phyloP scores from a whole-genome alignment of 2,329 filamentous ascomycete species.

The Alternaria viburni region DNA sequence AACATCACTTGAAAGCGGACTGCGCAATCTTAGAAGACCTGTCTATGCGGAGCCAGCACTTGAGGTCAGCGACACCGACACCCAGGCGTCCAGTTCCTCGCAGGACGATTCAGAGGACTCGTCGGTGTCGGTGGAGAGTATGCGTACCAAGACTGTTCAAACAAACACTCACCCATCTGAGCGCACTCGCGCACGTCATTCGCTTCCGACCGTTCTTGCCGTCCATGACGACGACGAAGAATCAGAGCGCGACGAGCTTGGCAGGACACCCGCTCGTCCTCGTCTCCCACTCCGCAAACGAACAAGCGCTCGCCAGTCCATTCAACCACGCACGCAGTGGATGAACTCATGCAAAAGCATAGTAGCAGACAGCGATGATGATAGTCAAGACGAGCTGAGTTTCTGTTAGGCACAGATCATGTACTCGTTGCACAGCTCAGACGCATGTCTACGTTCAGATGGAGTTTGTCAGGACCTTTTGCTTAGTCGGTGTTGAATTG shows the following conservation, averaged over 20 bases:
- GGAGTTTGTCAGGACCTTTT: neutral
- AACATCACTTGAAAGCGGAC: conserved; percentile 17
- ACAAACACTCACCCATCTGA: neutral
- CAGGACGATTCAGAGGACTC: neutral
- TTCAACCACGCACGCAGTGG: conserved; percentile 10
- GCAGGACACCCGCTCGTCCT: conserved; percentile 11
- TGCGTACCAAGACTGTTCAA: neutral
- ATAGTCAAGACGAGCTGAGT: conserved; percentile 44
- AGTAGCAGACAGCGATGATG: conserved; percentile 14
- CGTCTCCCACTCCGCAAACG: neutral
- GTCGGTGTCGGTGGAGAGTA: neutral
- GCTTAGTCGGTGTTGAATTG: neutral
- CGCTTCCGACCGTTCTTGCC: neutral
- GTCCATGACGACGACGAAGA: neutral
- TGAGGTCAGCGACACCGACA: neutral
- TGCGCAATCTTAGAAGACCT: conserved; percentile 23
- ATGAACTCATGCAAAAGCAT: conserved; percentile 9
- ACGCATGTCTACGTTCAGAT: neutral
- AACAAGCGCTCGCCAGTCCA: neutral
- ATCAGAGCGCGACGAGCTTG: conserved; percentile 20
- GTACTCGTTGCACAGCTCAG: neutral
- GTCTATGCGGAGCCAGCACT: conserved; percentile 15
- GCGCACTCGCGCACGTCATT: neutral
- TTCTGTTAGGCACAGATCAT: conserved; percentile 27
- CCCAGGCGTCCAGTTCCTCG: neutral